Evolutionary conservation across 306 rosid species (phyloP), one percentile per base, ranked within the genome.

Genomic region (Ormosia semicastrata): DNA sequence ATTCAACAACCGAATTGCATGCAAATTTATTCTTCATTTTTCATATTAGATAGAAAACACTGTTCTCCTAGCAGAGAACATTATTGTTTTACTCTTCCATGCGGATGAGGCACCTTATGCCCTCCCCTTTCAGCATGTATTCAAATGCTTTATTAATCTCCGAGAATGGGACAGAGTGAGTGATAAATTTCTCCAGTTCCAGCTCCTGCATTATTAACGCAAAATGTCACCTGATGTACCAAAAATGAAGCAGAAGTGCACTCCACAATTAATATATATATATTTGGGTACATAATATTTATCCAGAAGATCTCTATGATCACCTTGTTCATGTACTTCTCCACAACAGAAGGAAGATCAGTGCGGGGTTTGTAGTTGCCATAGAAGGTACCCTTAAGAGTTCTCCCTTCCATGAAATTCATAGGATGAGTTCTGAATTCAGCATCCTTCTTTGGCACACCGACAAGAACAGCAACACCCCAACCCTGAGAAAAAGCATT

Each of bases 391-490:
- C 94, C 94, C 83, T 86, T 90, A 0, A 90, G 85, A 57, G 94
- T 90, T 80, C 90, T 90, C 84, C 83, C 94, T 6, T 65, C 77
- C 68, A 90, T 57, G 24, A 90, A 65, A 59, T 88, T 88, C 54
- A 88, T 6, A 12, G 92, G 84, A 46, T 80, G 80, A 40, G 94
- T 90, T 65, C 81, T 86, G 85, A 90, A 88, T 6, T 71, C 82
- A 60, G 83, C 92, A 14, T 90, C 89, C 67, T 85, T 84, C 34
- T 62, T 86, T 8, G 92, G 94, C 43, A 90, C 85, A 6, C 94
- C 94, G 11, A 90, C 94, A 0, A 90, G 87, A 0, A 90, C 94
- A 18, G 90, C 94, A 65, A 90, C 90, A 24, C 92, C 94, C 92
- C 94, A 90, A 6, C 94, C 94, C 94, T 90, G 39, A 24, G 36